Evolutionary conservation across 139 green algal genomes (phyloP).

Genomic region (Chlorella sp.): DNA sequence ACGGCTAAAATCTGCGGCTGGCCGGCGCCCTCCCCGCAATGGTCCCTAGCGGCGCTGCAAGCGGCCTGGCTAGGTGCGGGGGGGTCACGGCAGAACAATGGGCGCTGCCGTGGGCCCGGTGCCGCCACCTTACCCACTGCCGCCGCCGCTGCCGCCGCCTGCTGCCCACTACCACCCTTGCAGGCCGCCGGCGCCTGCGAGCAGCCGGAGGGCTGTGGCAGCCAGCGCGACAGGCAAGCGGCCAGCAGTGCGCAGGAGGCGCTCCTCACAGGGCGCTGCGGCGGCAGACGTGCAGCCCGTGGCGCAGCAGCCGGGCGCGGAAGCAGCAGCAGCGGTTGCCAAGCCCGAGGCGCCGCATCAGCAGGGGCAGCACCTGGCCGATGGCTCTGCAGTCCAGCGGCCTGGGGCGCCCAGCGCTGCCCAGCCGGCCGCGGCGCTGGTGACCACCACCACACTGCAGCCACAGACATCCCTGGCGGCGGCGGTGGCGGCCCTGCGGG

Average conservation of each 20-base stretch:
- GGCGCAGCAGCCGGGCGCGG: background rate
- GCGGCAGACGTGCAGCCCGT: too few relatives aligned
- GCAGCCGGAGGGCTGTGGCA: too few relatives aligned
- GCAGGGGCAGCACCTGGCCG: background rate
- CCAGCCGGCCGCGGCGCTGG: background rate
- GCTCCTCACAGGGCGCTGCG: too few relatives aligned
- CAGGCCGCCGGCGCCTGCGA: too few relatives aligned
- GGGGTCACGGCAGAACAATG: too few relatives aligned
- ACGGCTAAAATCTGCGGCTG: too few relatives aligned
- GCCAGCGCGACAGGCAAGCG: too few relatives aligned
- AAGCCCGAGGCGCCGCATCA: background rate
- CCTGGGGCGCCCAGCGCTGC: background rate
- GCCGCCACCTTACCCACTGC: background rate
- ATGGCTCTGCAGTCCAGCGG: background rate
- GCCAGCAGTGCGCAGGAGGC: too few relatives aligned
- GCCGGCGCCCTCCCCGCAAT: too few relatives aligned
- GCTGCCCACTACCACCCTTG: background rate
- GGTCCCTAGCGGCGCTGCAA: too few relatives aligned
- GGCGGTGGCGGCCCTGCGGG: slow-evolving; percentile 29
- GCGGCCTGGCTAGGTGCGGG: too few relatives aligned
- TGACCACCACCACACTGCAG: background rate
- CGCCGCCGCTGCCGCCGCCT: slow-evolving; percentile 18
- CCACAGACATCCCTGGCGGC: slow-evolving; percentile 10
- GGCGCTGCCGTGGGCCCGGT: background rate
- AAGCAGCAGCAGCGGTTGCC: background rate